Conservation (phyloP, 106 monocot species). For the Dendrobium catenatum region DNA sequence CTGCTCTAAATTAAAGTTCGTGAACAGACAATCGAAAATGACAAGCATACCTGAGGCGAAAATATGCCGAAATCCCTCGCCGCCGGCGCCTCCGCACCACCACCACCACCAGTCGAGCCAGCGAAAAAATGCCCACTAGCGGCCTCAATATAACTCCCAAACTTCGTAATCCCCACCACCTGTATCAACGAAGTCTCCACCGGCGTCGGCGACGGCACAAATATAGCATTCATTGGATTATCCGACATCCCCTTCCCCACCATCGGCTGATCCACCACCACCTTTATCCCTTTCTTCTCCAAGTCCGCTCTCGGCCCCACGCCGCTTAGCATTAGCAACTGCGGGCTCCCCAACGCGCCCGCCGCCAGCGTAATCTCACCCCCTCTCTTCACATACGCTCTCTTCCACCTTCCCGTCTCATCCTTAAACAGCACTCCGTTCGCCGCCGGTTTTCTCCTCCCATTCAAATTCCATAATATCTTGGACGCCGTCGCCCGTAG, state of each 20-base stretch:
- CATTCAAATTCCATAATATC: slow-evolving; percentile 27
- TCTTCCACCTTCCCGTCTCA: slow-evolving; percentile 20
- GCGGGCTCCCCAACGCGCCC: slow-evolving; percentile 75
- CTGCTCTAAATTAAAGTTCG: too few species aligned
- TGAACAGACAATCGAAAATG: neutral
- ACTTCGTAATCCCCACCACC: slow-evolving; percentile 59
- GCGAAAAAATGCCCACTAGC: slow-evolving; percentile 59
- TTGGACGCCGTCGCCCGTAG: slow-evolving; percentile 41
- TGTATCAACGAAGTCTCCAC: slow-evolving; percentile 67
- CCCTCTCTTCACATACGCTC: slow-evolving; percentile 38
- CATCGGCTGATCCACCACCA: slow-evolving; percentile 31
- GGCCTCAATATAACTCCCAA: slow-evolving; percentile 70
- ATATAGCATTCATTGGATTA: slow-evolving; percentile 83
- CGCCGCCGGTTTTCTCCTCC: slow-evolving; percentile 25
- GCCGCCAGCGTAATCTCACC: slow-evolving; percentile 57
- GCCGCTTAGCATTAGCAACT: slow-evolving; percentile 76
- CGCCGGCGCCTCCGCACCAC: neutral
- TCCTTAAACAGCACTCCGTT: slow-evolving; percentile 60
- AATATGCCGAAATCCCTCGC: slow-evolving; percentile 47
- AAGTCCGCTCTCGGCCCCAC: slow-evolving; percentile 46
- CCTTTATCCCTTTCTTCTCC: slow-evolving; percentile 25
- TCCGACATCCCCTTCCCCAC: slow-evolving; percentile 74
- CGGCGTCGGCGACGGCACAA: slow-evolving; percentile 48
- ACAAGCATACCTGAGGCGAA: slow-evolving; percentile 40
- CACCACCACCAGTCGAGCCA: neutral